phyloP scores from a whole-genome alignment of 306 rosid genomes.

The Cercis canadensis region DNA sequence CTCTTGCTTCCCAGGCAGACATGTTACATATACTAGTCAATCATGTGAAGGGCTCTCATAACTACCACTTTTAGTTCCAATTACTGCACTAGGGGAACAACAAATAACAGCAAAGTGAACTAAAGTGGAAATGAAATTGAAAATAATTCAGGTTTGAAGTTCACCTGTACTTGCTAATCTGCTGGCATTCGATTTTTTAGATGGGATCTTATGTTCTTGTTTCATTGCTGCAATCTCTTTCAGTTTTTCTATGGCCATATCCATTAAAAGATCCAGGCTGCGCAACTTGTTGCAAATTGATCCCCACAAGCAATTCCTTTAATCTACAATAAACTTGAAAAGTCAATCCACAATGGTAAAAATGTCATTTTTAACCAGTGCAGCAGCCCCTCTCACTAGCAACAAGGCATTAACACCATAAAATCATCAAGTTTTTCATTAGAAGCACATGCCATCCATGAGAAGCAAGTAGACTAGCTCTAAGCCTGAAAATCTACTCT shows the following conservation, averaged over 20 bases:
- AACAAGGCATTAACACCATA: no score
- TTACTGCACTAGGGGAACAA: constrained; percentile 44
- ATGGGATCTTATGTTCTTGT: constrained; percentile 62
- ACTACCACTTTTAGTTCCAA: constrained; percentile 62
- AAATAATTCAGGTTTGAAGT: constrained; percentile 30
- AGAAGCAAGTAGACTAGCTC: neutral
- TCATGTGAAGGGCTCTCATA: constrained; percentile 72
- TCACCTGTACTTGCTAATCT: constrained; percentile 64
- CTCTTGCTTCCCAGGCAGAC: constrained; percentile 83
- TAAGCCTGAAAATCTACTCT: neutral
- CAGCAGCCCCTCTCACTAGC: no score
- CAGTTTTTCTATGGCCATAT: constrained; percentile 81
- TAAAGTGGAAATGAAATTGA: neutral
- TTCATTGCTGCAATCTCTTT: constrained; percentile 62
- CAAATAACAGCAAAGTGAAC: constrained; percentile 34
- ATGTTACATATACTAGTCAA: constrained; percentile 68
- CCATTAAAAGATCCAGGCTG: constrained; percentile 78
- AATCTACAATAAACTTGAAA: constrained; percentile 40
- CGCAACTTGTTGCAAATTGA: constrained; percentile 71
- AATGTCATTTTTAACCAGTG: neutral
- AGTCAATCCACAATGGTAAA: constrained; percentile 21
- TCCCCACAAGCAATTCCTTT: constrained; percentile 57
- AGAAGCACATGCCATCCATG: no score
- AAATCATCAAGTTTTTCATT: no score
- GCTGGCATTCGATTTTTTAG: constrained; percentile 65